Evolutionary conservation across 371 early-diverging fungal genomes (phyloP).

Genomic region (Funneliformis caledonium): DNA sequence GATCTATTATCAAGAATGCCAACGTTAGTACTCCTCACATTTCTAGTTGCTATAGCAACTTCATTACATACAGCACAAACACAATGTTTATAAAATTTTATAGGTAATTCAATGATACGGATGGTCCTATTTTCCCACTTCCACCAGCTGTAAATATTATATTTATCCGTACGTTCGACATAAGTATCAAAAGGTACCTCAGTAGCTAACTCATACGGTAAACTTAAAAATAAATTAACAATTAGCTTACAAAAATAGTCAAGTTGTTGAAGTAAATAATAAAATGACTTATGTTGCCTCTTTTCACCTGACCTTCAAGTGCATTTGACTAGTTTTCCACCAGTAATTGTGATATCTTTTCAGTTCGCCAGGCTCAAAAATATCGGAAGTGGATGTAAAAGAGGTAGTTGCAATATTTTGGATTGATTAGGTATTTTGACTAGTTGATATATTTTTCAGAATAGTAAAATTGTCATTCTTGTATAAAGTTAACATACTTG

Average conservation of each 20-base stretch:
- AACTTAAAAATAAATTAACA: not conserved
- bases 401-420: not conserved
- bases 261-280: not conserved
- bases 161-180: not conserved
- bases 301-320: slow-evolving; percentile 16
- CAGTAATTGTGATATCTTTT: not conserved
- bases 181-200: slow-evolving; percentile 16
- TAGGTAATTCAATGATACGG: slow-evolving; percentile 1
- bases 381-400: not conserved
- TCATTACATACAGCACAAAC: not conserved
- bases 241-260: not conserved
- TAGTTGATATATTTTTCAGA: no score
- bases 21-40: not conserved
- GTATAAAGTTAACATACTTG: no score
- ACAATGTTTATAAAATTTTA: not conserved
- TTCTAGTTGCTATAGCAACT: not conserved
- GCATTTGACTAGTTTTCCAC: slow-evolving; percentile 3
- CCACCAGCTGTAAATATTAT: slow-evolving; percentile 16
- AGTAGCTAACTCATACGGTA: not conserved
- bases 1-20: not conserved
- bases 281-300: slow-evolving; percentile 19
- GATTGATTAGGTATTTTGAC: not conserved
- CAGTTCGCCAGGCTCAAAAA: not conserved
- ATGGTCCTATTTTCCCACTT: not conserved
- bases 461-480: no score